Base-by-base conservation (phyloP, 805 yeast genomes). In the Metschnikowia corniflorae region DNA sequence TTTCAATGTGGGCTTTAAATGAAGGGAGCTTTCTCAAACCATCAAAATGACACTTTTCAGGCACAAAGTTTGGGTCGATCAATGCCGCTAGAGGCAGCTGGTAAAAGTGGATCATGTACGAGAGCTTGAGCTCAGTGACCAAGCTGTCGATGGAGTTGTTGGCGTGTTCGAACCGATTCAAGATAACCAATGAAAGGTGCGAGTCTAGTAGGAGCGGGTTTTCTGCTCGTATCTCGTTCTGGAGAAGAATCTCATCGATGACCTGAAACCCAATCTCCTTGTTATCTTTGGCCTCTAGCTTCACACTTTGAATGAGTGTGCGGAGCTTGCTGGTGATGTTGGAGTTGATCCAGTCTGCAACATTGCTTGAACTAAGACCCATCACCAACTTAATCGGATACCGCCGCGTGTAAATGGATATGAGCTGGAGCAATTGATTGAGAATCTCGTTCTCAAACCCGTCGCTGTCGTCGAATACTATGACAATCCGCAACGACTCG, bases 91-190 rank as follows among this genome's bases (percentile, higher is more conserved):
- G 53, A 9, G 65, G 65, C 55, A 58, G 61, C 49, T 55, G 69
- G 45, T 65, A 67, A 43, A 61, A 68, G 40, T 63, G 60, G 16
- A 62, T 62, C 69, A 66, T 63, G 43, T 62, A 59, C 28, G 61
- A 43, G 26, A 68, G 40, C 36, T 63, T 63, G 27, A 68, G 51
- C 40, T 64, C 67, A 4, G 67, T 53, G 12, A 65, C 55, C 31
- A 68, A 51, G 22, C 58, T 49, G 41, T 68, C 72, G 31, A 68
- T 63, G 9, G 72, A 67, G 40, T 65, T 66, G 45, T 65, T 66
- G 23, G 68, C 52, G 42, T 60, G 56, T 31, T 59, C 57, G 36
- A 66, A 67, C 25, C 73, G 44, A 26, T 51, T 51, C 26, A 61
- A 45, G 10, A 68, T 49, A 8, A 65, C 57, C 48, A 51, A 51